Percentiles rank a stretch among this genome's conserved stretches.
Evolutionary conservation across 2,329 filamentous ascomycete genomes (phyloP).

Genomic region (Pseudocercospora macadamiae): DNA sequence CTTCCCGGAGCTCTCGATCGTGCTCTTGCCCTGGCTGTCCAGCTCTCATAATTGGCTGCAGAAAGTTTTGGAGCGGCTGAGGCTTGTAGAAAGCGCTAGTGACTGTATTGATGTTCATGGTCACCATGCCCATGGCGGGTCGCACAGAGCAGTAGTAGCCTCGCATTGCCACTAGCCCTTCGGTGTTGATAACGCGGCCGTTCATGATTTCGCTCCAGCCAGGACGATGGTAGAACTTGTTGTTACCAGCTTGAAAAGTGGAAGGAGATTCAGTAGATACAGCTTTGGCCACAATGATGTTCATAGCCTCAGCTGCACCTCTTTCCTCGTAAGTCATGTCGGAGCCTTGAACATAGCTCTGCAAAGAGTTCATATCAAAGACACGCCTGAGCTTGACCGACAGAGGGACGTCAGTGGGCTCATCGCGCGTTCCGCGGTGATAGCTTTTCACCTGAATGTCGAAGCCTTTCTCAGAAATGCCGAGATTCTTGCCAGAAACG

Average conservation of each 20-base stretch:
- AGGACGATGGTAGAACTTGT: conserved; percentile 27
- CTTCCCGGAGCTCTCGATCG: background rate
- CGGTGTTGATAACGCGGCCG: background rate
- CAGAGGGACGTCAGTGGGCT: no score
- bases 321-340: conserved; percentile 11
- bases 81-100: conserved; percentile 23
- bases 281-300: conserved; percentile 25
- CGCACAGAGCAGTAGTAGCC: conserved; percentile 21
- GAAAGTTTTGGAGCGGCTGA: background rate
- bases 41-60: background rate
- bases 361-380: no score
- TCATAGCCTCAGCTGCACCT: conserved; percentile 22
- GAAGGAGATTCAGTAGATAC: conserved; percentile 7
- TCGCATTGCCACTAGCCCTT: conserved; percentile 4
- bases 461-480: no score
- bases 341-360: conserved; percentile 4
- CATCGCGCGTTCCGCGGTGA: no score
- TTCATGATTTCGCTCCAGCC: conserved; percentile 11
- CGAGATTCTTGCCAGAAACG: no score
- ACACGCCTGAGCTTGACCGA: no score
- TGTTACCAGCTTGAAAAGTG: conserved; percentile 23
- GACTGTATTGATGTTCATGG: conserved; percentile 28
- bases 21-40: background rate
- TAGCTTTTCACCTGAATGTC: no score
- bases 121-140: conserved; percentile 8